Evolutionary conservation across 805 yeast species (phyloP).

Genomic region (Lipomyces yamanashiensis): DNA sequence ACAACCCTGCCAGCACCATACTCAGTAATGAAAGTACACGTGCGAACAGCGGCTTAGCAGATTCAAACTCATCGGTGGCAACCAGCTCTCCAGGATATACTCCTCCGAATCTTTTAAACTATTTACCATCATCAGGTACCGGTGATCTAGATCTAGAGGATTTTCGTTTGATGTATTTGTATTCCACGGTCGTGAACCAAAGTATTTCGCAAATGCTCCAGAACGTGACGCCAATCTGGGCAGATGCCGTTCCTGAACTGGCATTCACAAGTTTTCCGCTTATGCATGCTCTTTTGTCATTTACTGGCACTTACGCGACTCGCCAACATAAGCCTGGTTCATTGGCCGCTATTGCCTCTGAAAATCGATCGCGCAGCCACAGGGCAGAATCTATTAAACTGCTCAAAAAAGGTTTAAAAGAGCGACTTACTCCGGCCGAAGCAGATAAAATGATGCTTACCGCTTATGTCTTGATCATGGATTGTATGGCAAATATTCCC

Average conservation of each 20-base stretch:
- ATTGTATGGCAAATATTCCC: conserved; percentile 52
- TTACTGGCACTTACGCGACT: conserved; percentile 89
- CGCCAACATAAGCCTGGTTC: conserved; percentile 48
- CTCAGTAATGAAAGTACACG: neutral
- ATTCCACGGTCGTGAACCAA: conserved; percentile 79
- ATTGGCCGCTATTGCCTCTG: neutral
- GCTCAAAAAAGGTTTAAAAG: conserved; percentile 79
- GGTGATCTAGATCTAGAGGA: conserved; percentile 68
- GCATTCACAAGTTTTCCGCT: conserved; percentile 87
- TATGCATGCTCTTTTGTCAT: conserved; percentile 90
- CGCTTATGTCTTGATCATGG: conserved; percentile 88
- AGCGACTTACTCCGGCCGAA: conserved; percentile 75
- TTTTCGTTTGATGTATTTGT: conserved; percentile 82
- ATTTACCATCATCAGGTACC: neutral
- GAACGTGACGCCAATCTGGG: conserved; percentile 84
- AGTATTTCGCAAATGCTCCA: conserved; percentile 92
- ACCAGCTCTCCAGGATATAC: neutral
- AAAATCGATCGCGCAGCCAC: conserved; percentile 50
- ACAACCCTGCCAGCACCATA: neutral
- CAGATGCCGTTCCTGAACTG: conserved; percentile 80
- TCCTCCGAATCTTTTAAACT: neutral
- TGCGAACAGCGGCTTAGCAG: neutral
- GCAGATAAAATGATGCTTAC: conserved; percentile 88
- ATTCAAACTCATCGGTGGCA: neutral
- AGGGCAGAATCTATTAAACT: conserved; percentile 83